Evolutionary conservation across 352 stramenopile genomes (phyloP), one percentile per base, ranked within the genome.

Genomic region (Globisporangium irregulare): DNA sequence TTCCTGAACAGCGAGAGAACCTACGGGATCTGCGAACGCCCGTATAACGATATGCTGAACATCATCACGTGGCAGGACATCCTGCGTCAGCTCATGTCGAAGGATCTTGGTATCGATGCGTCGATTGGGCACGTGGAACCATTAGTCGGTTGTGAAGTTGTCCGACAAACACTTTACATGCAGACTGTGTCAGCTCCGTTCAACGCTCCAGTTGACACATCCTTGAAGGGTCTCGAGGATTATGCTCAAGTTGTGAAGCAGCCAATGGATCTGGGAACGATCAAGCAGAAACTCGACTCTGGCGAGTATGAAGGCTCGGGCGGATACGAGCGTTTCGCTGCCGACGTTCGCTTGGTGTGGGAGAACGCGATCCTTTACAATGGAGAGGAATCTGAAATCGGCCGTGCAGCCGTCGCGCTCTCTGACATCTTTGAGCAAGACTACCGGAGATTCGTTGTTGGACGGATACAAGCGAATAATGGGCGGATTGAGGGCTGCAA

Each of bases 201-300:
- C 68, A 90, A 94, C 27, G 65, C 78, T 32, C 92, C 92, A 4
- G 92, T 98, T 14, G 88, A 97, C 61, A 89, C 74, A 46, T 79
- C 77, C 27, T 46, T 80, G 7, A 88, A 97, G 62, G 88, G 88
- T 3, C 71, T 98, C 2, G 79, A 93, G 71, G 91, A 97, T 69
- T 98, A 98, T 58, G 62, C 79, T 7, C 75, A 94, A 38, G 71
- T 95, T 50, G 76, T 98, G 24, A 97, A 96, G 69, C 79, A 81
- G 25, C 92, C 92, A 22, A 97, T 97, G 88, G 92, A 98, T 79
- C 68, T 98, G 18, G 86, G 89, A 7, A 97, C 91, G 15, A 91
- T 98, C 41, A 90, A 90, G 62, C 80, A 79, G 38, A 87, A 79
- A 34, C 79, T 96, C 24, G 82, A 93, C 66, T 82, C 71, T 24